phyloP scores from a whole-genome alignment of 768 basidiomycete species.

The Albatrellus ellisii region DNA sequence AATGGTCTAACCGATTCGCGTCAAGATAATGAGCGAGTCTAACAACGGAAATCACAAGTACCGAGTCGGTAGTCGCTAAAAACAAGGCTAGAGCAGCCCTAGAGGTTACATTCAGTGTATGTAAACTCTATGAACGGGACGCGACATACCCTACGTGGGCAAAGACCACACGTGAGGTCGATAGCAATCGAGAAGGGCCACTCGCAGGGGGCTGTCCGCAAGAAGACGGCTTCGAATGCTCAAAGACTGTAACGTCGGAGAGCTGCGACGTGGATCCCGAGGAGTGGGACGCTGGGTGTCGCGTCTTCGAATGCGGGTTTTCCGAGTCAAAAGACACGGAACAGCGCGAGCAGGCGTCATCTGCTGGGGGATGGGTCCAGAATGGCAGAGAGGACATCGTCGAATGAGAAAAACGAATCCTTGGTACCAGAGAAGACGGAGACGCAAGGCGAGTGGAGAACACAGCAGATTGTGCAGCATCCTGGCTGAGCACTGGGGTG shows the following conservation, averaged over 20 bases:
- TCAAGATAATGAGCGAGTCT: conserved; percentile 6
- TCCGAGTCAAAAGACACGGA: conserved; percentile 4
- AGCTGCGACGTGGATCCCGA: not conserved
- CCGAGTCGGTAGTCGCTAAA: conserved; percentile 78
- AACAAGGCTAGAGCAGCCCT: conserved; percentile 75
- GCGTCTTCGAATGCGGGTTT: conserved; percentile 7
- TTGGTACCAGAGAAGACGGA: conserved; percentile 2
- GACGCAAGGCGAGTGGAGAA: not conserved
- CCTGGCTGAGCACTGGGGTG: too few species aligned
- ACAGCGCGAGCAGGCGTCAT: not conserved
- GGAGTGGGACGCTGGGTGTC: conserved; percentile 2
- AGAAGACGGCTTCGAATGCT: not conserved
- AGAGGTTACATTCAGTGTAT: conserved; percentile 1
- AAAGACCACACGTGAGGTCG: conserved; percentile 9
- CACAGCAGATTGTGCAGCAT: too few species aligned
- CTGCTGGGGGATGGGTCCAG: conserved; percentile 6
- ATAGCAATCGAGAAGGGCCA: conserved; percentile 2
- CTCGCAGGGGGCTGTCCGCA: not conserved
- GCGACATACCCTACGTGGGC: conserved; percentile 12
- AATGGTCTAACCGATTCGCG: conserved; percentile 32
- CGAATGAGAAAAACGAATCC: not conserved
- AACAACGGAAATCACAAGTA: conserved; percentile 23
- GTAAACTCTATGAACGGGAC: conserved; percentile 1
- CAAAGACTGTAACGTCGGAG: not conserved
- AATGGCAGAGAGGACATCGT: conserved; percentile 6